Percentiles rank a stretch among this genome's conserved stretches.
These are phyloP conservation scores for Agrocybe pediades DNA, from an alignment of 768 basidiomycete genomes.

Conservation along the genomic window DNA sequence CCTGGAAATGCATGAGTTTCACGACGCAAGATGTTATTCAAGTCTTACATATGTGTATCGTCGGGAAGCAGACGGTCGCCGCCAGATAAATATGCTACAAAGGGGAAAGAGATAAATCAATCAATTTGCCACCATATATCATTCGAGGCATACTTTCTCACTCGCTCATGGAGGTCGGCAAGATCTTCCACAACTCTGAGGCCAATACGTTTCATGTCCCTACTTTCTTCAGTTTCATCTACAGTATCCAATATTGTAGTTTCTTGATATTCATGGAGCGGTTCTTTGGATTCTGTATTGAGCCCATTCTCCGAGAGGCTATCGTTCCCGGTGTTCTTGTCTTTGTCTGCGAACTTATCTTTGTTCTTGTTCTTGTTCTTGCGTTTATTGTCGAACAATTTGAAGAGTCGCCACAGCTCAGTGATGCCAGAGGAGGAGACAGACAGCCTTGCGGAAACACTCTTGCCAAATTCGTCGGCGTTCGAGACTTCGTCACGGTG, in stretches of 20 bases:
- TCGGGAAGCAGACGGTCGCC: constrained; percentile 50
- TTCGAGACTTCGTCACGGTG: constrained; percentile 47
- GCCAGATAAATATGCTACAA: constrained; percentile 70
- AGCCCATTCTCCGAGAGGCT: too few species aligned
- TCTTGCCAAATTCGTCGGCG: constrained; percentile 55
- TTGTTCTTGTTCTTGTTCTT: constrained; percentile 28
- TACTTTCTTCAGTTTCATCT: constrained; percentile 35
- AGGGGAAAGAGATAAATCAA: not conserved
- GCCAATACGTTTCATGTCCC: constrained; percentile 42
- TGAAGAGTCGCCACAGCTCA: constrained; percentile 58
- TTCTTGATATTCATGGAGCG: constrained; percentile 10
- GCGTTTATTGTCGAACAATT: constrained; percentile 39
- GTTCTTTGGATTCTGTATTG: not conserved
- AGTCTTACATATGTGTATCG: constrained; percentile 48
- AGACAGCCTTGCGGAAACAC: constrained; percentile 47
- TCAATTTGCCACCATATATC: not conserved
- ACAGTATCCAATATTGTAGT: constrained; percentile 31
- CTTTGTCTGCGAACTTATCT: constrained; percentile 15
- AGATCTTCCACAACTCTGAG: constrained; percentile 46
- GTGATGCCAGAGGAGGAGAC: constrained; percentile 45
- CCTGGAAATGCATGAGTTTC: constrained; percentile 28
- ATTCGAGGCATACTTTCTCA: constrained; percentile 54
- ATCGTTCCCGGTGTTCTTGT: not conserved
- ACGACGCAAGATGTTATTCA: not conserved
- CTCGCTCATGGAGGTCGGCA: constrained; percentile 63